A percentile compares a stretch with the other conserved stretches of the same genome.
These are phyloP conservation scores for Peronospora farinosa DNA, from an alignment of 352 stramenopile genomes.

Conservation along the genomic window DNA sequence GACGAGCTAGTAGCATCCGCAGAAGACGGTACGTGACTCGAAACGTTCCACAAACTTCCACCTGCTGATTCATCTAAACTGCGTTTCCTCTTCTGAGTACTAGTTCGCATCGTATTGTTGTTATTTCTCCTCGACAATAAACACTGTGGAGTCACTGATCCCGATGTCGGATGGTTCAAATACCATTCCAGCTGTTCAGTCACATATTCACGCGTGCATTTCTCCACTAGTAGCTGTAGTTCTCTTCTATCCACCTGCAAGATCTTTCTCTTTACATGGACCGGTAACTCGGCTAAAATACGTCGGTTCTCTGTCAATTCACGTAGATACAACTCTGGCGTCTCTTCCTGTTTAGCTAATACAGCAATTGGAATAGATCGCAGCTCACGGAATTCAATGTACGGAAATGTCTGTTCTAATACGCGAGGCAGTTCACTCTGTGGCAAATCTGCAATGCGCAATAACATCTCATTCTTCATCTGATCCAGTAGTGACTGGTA, in stretches of 20 bases:
- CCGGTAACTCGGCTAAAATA: slow-evolving; percentile 68
- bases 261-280: slow-evolving; percentile 81
- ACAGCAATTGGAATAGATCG: slow-evolving; percentile 79
- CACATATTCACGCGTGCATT: slow-evolving; percentile 72
- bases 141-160: slow-evolving; percentile 9
- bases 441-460: slow-evolving; percentile 63
- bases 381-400: slow-evolving; percentile 85
- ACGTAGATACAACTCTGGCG: slow-evolving; percentile 63
- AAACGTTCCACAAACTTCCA: slow-evolving; percentile 58
- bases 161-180: slow-evolving; percentile 35
- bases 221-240: slow-evolving; percentile 64
- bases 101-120: slow-evolving; percentile 16
- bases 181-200: slow-evolving; percentile 65
- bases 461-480: slow-evolving; percentile 63
- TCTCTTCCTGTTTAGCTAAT: slow-evolving; percentile 71
- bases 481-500: slow-evolving; percentile 65
- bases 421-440: slow-evolving; percentile 64
- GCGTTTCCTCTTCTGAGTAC: slow-evolving; percentile 23
- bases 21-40: slow-evolving; percentile 57
- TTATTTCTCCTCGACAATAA: slow-evolving; percentile 24
- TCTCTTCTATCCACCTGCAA: slow-evolving; percentile 64
- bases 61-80: slow-evolving; percentile 29
- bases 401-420: slow-evolving; percentile 79
- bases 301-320: slow-evolving; percentile 78
- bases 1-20: slow-evolving; percentile 22